These are phyloP conservation scores for Anthracocystis walkeri DNA, from an alignment of 1,284 basidiomycete genomes.

Conservation along the genomic window DNA sequence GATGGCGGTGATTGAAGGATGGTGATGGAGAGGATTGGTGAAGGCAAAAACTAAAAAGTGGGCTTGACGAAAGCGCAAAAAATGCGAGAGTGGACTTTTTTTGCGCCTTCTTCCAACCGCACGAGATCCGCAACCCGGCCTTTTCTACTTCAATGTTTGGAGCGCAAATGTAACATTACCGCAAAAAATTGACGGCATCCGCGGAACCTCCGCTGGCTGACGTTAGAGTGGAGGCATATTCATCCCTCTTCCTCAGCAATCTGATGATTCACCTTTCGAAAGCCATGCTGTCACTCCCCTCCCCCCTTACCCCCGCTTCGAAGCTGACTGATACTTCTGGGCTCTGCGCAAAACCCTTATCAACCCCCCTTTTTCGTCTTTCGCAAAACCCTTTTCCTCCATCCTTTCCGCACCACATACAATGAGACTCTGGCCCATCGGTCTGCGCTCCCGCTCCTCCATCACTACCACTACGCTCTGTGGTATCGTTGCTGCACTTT, in stretches of 20 bases:
- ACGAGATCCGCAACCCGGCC: constrained; percentile 15
- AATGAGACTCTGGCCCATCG: constrained; percentile 10
- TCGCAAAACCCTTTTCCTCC: not conserved
- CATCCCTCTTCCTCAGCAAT: no score
- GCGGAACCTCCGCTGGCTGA: constrained; percentile 18
- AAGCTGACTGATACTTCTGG: constrained; percentile 2
- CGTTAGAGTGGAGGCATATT: constrained; percentile 6
- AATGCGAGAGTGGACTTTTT: not conserved
- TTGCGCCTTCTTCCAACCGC: constrained; percentile 29
- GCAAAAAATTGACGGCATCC: constrained; percentile 6
- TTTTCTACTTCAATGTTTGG: no score
- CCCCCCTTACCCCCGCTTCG: no score
- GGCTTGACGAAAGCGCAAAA: not conserved
- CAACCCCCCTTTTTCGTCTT: no score
- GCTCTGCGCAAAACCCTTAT: no score
- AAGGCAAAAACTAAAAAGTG: not conserved
- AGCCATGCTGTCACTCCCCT: constrained; percentile 9
- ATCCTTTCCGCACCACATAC: no score
- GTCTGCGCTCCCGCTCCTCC: not conserved
- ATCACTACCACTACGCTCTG: not conserved
- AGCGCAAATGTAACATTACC: not conserved
- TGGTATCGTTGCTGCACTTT: not conserved
- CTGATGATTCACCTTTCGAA: not conserved
- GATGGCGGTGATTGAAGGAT: not conserved
- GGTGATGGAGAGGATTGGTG: not conserved